Base-by-base conservation (phyloP, 306 rosid species). In the Inga oerstediana region DNA sequence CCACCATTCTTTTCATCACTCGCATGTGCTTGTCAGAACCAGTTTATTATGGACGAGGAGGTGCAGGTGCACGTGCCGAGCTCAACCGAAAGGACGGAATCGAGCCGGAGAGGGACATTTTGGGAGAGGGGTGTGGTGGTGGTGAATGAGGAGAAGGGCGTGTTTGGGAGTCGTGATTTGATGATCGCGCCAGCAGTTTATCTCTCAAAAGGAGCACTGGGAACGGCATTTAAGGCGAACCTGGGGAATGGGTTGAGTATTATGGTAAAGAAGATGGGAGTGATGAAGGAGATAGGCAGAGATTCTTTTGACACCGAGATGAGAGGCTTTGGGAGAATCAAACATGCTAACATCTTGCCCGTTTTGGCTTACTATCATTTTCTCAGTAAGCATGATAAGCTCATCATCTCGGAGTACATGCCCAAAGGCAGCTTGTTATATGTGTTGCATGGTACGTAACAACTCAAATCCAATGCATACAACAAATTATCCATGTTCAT, bases 201-300 rank as follows among this genome's bases (percentile, higher is more conserved):
- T 27, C 30, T 27, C 30, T 27, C 30, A 64, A 92, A 87, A 4
- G 98, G 99, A 0, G 92, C 84, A 3, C 41, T 94, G 86, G 98
- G 99, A 0, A 94, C 97, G 2, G 89, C 97, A 0, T 97, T 94
- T 43, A 97, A 91, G 79, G 97, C 97, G 0, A 87, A 89, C 10
- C 86, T 94, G 93, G 12, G 76, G 0, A 85, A 27, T 4, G 98
- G 99, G 54, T 16, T 92, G 72, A 85, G 90, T 1, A 98, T 97
- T 77, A 98, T 92, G 74, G 99, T 97, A 66, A 94, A 97, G 90
- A 86, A 98, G 84, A 84, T 94, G 91, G 88, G 97, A 69, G 99
- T 90, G 68, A 85, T 94, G 89, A 92, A 92, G 74, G 87, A 83
- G 44, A 27, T 92, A 0, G 92, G 92, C 12, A 97, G 83, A 84